Conservation (phyloP, 2,329 filamentous ascomycete species). For the Hortaea werneckii region DNA sequence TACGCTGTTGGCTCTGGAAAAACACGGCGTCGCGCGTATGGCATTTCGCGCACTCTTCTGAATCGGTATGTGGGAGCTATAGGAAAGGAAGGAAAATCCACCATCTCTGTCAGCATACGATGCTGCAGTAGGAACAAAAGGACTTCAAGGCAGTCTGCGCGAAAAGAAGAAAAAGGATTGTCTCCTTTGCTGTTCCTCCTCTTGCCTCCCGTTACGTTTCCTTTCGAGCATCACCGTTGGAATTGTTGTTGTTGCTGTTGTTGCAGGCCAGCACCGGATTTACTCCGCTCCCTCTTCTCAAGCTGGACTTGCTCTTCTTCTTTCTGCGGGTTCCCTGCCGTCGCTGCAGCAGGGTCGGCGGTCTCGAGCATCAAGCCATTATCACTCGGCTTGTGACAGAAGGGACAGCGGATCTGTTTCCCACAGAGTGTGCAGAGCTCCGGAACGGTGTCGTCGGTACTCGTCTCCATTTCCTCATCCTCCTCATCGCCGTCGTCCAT, state of each 20-base stretch:
- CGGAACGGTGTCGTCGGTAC: slow-evolving; percentile 26
- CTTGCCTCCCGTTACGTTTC: slow-evolving; percentile 14
- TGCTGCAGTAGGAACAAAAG: slow-evolving; percentile 5
- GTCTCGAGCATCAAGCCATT: slow-evolving; percentile 36
- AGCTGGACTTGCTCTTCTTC: slow-evolving; percentile 17
- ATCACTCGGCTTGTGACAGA: slow-evolving; percentile 39
- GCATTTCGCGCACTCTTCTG: slow-evolving; percentile 77
- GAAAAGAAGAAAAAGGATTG: too few relatives aligned
- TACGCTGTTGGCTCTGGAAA: slow-evolving; percentile 97
- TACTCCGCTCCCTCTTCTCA: slow-evolving; percentile 20
- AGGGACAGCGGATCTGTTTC: slow-evolving; percentile 44
- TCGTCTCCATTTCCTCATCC: slow-evolving; percentile 7
- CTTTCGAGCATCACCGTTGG: not conserved
- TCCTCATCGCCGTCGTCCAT: slow-evolving; percentile 12
- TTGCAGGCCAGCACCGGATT: slow-evolving; percentile 13
- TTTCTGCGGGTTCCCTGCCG: slow-evolving; percentile 12
- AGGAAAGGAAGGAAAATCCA: slow-evolving; percentile 8
- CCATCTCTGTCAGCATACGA: slow-evolving; percentile 24
- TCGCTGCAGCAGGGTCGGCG: slow-evolving; percentile 24
- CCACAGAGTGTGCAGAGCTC: slow-evolving; percentile 50
- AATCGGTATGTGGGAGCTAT: slow-evolving; percentile 73
- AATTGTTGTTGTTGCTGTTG: not conserved
- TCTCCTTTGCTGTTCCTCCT: slow-evolving; percentile 2
- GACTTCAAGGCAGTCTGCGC: too few relatives aligned
- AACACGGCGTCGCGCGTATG: slow-evolving; percentile 85